phyloP scores from a whole-genome alignment of 2,329 filamentous ascomycete genomes.

The Colletotrichum gloeosporioides region DNA sequence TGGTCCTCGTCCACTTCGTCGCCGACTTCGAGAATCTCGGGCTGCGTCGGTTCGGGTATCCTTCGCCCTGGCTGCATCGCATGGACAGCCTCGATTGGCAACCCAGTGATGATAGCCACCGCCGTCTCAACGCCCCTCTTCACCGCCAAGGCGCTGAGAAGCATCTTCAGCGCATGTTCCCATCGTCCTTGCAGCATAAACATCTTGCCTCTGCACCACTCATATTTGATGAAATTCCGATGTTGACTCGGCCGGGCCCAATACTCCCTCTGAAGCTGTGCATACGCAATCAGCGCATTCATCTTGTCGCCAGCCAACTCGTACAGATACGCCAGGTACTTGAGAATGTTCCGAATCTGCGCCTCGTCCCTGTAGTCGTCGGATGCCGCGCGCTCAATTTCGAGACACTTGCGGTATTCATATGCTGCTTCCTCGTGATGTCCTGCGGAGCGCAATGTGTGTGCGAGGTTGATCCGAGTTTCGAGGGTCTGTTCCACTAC shows the following conservation, averaged over 20 bases:
- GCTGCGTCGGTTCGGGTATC: background rate
- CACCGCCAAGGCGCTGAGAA: conserved; percentile 15
- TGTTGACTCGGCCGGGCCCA: conserved; percentile 10
- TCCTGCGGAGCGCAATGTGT: conserved; percentile 8
- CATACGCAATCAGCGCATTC: conserved; percentile 16
- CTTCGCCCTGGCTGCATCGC: background rate
- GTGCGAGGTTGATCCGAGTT: conserved; percentile 19
- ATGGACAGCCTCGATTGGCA: conserved; percentile 5
- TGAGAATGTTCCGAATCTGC: conserved; percentile 19
- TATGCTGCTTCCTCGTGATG: conserved; percentile 21
- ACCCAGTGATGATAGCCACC: conserved; percentile 2
- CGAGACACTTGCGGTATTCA: conserved; percentile 23
- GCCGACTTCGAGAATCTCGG: background rate
- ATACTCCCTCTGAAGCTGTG: conserved; percentile 21
- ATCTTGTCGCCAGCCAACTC: conserved; percentile 9
- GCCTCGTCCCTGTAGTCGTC: conserved; percentile 14
- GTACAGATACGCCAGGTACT: conserved; percentile 22
- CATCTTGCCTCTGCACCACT: conserved; percentile 22
- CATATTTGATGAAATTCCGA: conserved; percentile 15
- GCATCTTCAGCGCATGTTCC: conserved; percentile 20
- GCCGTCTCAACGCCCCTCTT: conserved; percentile 9
- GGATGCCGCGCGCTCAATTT: conserved; percentile 10
- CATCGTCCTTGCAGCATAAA: conserved; percentile 19
- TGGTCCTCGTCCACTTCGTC: background rate
- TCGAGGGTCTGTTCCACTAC: conserved; percentile 14